Evolutionary conservation across 345 rosid species (phyloP).

Genomic region (Heritiera fomes): DNA sequence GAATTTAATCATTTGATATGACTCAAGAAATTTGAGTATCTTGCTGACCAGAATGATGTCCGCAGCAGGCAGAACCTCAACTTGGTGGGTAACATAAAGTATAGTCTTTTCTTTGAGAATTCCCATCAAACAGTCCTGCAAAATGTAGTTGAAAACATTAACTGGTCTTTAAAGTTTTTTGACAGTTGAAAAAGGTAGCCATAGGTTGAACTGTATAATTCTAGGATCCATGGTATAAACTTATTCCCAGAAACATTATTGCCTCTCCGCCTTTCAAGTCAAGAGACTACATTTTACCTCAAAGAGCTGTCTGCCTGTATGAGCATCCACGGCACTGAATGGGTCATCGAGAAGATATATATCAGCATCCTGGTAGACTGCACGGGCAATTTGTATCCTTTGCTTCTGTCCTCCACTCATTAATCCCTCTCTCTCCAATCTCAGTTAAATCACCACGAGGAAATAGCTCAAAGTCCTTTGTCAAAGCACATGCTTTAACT

Average conservation of each 20-base stretch:
- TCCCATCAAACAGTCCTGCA: slow-evolving; percentile 90
- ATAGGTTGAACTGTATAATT: neutral
- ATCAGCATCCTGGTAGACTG: slow-evolving; percentile 91
- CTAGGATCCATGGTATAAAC: neutral
- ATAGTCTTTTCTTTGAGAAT: slow-evolving; percentile 70
- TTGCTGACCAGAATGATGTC: slow-evolving; percentile 82
- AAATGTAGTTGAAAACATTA: neutral
- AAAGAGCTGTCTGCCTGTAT: slow-evolving; percentile 92
- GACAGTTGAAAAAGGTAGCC: neutral
- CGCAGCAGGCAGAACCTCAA: slow-evolving; percentile 94
- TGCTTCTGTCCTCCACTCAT: slow-evolving; percentile 99
- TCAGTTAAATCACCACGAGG: slow-evolving; percentile 78
- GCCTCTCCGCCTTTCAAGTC: neutral
- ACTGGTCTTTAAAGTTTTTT: neutral
- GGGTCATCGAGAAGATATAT: slow-evolving; percentile 90
- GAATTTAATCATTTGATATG: neutral
- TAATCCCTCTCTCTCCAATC: slow-evolving; percentile 96
- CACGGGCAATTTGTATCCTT: slow-evolving; percentile 91
- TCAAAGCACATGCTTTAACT: slow-evolving; percentile 76
- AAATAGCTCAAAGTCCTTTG: slow-evolving; percentile 83
- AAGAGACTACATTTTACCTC: slow-evolving; percentile 37
- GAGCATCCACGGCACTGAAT: slow-evolving; percentile 98
- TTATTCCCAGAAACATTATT: neutral
- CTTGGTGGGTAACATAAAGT: slow-evolving; percentile 93
- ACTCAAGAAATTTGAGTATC: slow-evolving; percentile 7